Conservation (phyloP, 2,329 filamentous ascomycete species). For the Fusarium sp. region DNA sequence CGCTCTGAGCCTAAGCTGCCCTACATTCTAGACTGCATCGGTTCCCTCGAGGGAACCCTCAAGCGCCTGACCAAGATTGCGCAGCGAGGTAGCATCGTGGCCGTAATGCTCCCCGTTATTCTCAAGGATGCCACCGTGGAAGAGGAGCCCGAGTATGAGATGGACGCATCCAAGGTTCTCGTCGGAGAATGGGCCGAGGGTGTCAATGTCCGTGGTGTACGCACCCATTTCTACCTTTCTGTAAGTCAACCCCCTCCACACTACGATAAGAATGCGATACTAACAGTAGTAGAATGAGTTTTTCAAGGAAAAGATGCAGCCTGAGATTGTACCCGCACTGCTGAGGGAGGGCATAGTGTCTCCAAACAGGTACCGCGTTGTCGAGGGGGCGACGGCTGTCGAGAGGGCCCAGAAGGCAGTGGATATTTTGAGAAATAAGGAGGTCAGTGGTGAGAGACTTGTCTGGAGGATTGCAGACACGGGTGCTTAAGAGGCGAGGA, state of each 20-base stretch:
- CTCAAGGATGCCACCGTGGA: conserved; percentile 58
- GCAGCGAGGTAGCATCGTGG: conserved; percentile 58
- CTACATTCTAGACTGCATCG: conserved; percentile 64
- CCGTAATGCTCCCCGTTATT: conserved; percentile 67
- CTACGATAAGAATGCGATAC: neutral
- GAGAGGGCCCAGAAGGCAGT: conserved; percentile 53
- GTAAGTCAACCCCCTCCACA: conserved; percentile 23
- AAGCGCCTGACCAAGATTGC: conserved; percentile 60
- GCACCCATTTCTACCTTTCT: conserved; percentile 44
- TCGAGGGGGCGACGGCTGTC: conserved; percentile 51
- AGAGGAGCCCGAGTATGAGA: conserved; percentile 60
- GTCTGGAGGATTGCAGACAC: conserved; percentile 47
- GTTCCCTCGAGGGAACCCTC: conserved; percentile 57
- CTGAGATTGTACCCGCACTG: conserved; percentile 62
- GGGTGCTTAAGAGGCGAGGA: neutral
- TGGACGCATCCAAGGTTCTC: conserved; percentile 57
- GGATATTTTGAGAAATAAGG: conserved; percentile 47
- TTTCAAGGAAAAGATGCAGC: conserved; percentile 62
- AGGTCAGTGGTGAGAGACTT: conserved; percentile 53
- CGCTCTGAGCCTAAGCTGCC: conserved; percentile 47
- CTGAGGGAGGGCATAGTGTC: conserved; percentile 50
- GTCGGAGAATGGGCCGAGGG: conserved; percentile 58
- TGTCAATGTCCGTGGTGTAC: conserved; percentile 62
- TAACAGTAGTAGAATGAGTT: conserved; percentile 57
- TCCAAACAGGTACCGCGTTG: conserved; percentile 53